phyloP scores from a whole-genome alignment of 1,284 basidiomycete genomes.

The Trametes sp. region DNA sequence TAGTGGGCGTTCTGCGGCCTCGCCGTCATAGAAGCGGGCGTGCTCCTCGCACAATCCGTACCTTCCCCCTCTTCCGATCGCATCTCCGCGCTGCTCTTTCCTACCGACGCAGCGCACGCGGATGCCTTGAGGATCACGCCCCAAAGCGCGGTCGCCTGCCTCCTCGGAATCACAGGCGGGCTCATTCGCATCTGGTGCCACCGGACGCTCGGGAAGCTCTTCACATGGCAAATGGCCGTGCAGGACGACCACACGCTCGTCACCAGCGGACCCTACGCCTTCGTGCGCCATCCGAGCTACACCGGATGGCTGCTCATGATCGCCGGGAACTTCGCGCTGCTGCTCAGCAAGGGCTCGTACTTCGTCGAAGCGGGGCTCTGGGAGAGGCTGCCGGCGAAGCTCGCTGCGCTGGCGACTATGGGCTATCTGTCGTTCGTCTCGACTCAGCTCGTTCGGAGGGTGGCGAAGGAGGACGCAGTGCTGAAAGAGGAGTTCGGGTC shows the following conservation, averaged over 20 bases:
- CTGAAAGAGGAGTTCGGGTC: constrained; percentile 14
- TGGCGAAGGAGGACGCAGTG: constrained; percentile 16
- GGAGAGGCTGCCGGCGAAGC: background rate
- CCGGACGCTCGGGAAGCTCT: constrained; percentile 16
- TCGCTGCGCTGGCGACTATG: background rate
- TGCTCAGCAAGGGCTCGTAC: constrained; percentile 11
- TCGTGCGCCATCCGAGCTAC: constrained; percentile 22
- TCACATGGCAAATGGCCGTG: constrained; percentile 26
- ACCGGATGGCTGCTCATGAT: constrained; percentile 8
- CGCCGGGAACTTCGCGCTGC: constrained; percentile 5
- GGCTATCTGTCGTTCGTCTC: background rate
- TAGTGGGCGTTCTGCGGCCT: constrained; percentile 5
- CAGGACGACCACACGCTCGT: constrained; percentile 19
- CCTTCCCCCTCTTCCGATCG: constrained; percentile 9
- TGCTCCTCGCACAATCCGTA: constrained; percentile 8
- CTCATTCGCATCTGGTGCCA: constrained; percentile 20
- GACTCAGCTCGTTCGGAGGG: background rate
- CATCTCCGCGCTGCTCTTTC: constrained; percentile 9
- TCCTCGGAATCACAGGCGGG: background rate
- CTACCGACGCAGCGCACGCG: background rate
- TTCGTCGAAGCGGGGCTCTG: constrained; percentile 7
- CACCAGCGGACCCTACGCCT: constrained; percentile 16
- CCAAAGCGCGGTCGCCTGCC: background rate
- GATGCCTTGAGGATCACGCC: constrained; percentile 1
- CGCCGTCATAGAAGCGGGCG: constrained; percentile 6